Conservation (phyloP, 1,284 basidiomycete genomes). For the Ceratorhiza oryzae-sativae region DNA sequence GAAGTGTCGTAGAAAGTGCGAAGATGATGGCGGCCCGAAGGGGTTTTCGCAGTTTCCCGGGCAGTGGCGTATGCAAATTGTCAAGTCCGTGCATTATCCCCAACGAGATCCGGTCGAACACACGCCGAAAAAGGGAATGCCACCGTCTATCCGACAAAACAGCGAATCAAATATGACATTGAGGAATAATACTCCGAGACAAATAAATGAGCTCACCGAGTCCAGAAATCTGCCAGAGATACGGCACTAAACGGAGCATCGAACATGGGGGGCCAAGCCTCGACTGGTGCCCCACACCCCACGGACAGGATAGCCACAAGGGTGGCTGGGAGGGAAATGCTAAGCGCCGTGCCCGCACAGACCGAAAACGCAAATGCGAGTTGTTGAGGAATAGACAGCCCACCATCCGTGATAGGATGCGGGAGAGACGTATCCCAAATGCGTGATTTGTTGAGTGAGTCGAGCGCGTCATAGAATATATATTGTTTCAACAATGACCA, state of each 20-base stretch:
- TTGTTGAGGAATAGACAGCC: constrained; percentile 26
- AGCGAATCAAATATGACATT: constrained; percentile 17
- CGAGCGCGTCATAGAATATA: constrained; percentile 40
- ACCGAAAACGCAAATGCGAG: constrained; percentile 27
- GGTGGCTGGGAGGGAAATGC: constrained; percentile 25
- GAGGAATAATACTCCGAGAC: neutral
- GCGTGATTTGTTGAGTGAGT: constrained; percentile 39
- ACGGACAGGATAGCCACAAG: constrained; percentile 32
- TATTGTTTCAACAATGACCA: constrained; percentile 35
- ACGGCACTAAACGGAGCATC: constrained; percentile 34
- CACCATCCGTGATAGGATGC: constrained; percentile 25
- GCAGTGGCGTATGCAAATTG: constrained; percentile 3
- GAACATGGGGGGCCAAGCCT: constrained; percentile 42
- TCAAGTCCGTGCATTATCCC: constrained; percentile 13
- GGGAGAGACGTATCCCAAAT: constrained; percentile 15
- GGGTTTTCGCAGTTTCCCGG: neutral
- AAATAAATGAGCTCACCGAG: constrained; percentile 11
- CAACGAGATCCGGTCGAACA: constrained; percentile 37
- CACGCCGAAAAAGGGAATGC: constrained; percentile 43
- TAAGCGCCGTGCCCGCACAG: constrained; percentile 17
- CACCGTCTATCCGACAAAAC: constrained; percentile 35
- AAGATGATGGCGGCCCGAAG: constrained; percentile 32
- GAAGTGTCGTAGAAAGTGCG: constrained; percentile 37
- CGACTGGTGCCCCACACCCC: constrained; percentile 8
- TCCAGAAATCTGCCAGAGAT: constrained; percentile 43